A percentile compares a stretch with the other conserved stretches of the same genome.
These are phyloP conservation scores for Botrytis deweyae DNA, from an alignment of 2,329 filamentous ascomycete genomes.

Conservation along the genomic window DNA sequence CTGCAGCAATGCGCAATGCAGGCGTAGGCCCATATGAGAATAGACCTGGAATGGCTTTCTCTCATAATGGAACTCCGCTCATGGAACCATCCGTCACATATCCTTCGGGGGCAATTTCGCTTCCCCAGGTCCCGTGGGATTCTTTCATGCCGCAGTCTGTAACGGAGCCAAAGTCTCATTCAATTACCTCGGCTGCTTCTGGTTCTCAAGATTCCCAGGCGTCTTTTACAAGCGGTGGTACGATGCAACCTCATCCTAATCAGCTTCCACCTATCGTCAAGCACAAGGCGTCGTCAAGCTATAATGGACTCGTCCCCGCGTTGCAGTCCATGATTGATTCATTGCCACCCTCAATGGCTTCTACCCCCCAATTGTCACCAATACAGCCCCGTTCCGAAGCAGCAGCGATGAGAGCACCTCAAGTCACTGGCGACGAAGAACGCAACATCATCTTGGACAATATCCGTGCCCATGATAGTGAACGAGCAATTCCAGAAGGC, in stretches of 20 bases:
- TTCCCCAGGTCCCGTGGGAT: constrained; percentile 91
- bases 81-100: constrained; percentile 79
- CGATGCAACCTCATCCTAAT: constrained; percentile 56
- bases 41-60: constrained; percentile 65
- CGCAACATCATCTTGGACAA: constrained; percentile 82
- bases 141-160: constrained; percentile 72
- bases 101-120: constrained; percentile 72
- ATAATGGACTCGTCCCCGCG: constrained; percentile 60
- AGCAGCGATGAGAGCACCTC: constrained; percentile 64
- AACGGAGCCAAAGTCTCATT: constrained; percentile 72
- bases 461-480: constrained; percentile 76
- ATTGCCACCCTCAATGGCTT: constrained; percentile 65
- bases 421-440: constrained; percentile 81
- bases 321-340: constrained; percentile 73
- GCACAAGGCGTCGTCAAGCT: constrained; percentile 53
- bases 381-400: constrained; percentile 60
- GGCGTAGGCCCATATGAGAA: constrained; percentile 53
- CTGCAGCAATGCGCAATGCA: constrained; percentile 65
- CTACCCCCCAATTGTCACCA: constrained; percentile 72
- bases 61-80: constrained; percentile 67
- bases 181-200: constrained; percentile 66
- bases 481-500: constrained; percentile 79
- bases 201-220: constrained; percentile 67
- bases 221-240: constrained; percentile 59
- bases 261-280: constrained; percentile 70